Evolutionary conservation across 345 rosid species (phyloP).

Genomic region (Ceriops tagal): DNA sequence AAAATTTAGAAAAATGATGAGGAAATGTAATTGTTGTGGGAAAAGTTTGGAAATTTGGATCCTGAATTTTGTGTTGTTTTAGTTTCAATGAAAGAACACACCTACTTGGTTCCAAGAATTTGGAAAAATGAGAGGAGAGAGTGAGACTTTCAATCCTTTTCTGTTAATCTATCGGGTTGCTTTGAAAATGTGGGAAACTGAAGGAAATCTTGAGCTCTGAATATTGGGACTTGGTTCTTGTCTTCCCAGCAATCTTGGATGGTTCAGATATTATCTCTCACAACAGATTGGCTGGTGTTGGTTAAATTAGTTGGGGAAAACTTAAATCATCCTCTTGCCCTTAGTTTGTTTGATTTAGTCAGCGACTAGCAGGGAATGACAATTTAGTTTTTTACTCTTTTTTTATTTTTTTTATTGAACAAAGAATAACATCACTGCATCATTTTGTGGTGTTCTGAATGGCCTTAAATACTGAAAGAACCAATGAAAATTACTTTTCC

Average conservation of each 20-base stretch:
- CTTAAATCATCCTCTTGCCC: neutral
- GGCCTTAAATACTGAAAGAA: too few species aligned
- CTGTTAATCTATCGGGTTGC: slow-evolving; percentile 1
- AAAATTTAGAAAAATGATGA: neutral
- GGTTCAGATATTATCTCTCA: neutral
- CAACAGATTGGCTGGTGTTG: neutral
- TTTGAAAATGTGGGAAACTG: slow-evolving; percentile 2
- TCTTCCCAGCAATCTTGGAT: neutral
- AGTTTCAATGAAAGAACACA: neutral
- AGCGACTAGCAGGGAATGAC: neutral
- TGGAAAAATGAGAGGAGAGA: neutral
- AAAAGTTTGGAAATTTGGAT: neutral
- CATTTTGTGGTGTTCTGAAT: too few species aligned
- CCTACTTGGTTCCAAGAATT: slow-evolving; percentile 4
- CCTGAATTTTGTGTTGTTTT: neutral
- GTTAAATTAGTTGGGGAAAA: neutral
- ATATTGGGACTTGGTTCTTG: neutral
- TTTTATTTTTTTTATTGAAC: too few species aligned
- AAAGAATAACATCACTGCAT: too few species aligned
- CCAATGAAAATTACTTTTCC: too few species aligned
- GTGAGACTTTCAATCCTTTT: neutral
- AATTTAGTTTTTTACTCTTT: neutral
- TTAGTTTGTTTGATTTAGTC: neutral
- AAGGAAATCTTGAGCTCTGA: neutral
- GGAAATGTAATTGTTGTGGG: neutral